Evolutionary conservation across 129 eudicot species (phyloP), one percentile per base, ranked within the genome.

Genomic region (Apium graveolens): DNA sequence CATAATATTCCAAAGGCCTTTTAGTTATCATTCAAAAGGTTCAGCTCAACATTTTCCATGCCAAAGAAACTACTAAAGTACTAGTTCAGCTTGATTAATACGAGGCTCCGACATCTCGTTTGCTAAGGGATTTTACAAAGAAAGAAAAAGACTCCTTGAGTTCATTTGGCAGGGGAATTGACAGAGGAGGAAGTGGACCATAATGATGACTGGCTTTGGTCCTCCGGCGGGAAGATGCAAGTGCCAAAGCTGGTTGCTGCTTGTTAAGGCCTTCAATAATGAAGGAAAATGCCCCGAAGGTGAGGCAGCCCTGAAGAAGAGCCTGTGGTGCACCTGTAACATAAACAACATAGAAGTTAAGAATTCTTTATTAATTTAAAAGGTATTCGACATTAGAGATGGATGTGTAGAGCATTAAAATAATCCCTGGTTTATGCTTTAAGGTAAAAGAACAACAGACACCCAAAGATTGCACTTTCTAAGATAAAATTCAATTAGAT

Each of bases 221-320:
- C 44, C 63, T 49, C 62, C 53, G 18, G 10, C 66, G 68, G 11
- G 68, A 65, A 45, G 79, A 51, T 49, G 93, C 79, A 70, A 73
- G 89, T n/a, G 98, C 98, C 88, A 91, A 81, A 41, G 98, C 97
- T 27, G 98, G 88, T 80, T 88, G 93, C 81, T 79, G 86, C 81
- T 90, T 89, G 96, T 94, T 94, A 21, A 91, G 90, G n/a, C 93
- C 92, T 87, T 94, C 98, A 5, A 91, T 80, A 60, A 94, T 73
- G 73, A 91, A 88, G 3, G 97, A 89, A 78, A 94, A 94, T 35
- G 98, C 97, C 53, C 98, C 98, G 68, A 91, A 91, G 24, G 97
- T 94, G 62, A 90, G 75, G 55, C 98, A 94, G 80, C 89, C 91
- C 81, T 91, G 96, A 20, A 91, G 89, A 77, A 94, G 97, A 43